Evolutionary conservation across 371 early-diverging fungal genomes (phyloP).

Genomic region (Mucor mucedo): DNA sequence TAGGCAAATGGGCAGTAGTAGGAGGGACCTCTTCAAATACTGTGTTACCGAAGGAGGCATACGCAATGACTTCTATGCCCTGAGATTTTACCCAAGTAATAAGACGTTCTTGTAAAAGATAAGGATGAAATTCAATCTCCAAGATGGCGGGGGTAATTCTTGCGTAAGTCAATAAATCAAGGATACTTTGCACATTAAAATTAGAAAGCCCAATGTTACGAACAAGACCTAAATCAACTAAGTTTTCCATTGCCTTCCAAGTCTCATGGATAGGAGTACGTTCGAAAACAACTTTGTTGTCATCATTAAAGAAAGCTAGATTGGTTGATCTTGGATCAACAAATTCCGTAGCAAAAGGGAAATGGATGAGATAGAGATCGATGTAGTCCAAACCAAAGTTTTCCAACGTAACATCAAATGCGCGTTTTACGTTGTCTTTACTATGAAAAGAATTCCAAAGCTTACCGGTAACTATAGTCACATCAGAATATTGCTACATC

Average conservation of each 20-base stretch:
- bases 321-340: conserved; percentile 13
- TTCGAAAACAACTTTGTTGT: conserved; percentile 25
- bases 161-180: conserved; percentile 43
- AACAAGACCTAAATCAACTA: conserved; percentile 41
- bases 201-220: conserved; percentile 70
- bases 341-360: conserved; percentile 25
- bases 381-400: conserved; percentile 62
- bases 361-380: conserved; percentile 66
- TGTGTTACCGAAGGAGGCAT: conserved; percentile 22
- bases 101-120: conserved; percentile 25
- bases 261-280: conserved; percentile 57
- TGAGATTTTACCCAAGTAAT: conserved; percentile 6
- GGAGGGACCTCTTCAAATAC: conserved; percentile 36
- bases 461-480: conserved; percentile 69
- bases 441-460: conserved; percentile 67
- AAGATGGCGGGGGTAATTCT: conserved; percentile 37
- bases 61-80: conserved; percentile 45
- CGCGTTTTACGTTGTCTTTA: conserved; percentile 54
- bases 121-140: conserved; percentile 64
- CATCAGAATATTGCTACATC: not conserved
- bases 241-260: conserved; percentile 52
- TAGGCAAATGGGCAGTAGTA: conserved; percentile 44
- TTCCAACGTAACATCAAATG: conserved; percentile 50
- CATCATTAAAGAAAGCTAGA: conserved; percentile 22
- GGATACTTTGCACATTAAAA: conserved; percentile 44